phyloP scores from a whole-genome alignment of 2,329 filamentous ascomycete species.

The Colletotrichum sp. region DNA sequence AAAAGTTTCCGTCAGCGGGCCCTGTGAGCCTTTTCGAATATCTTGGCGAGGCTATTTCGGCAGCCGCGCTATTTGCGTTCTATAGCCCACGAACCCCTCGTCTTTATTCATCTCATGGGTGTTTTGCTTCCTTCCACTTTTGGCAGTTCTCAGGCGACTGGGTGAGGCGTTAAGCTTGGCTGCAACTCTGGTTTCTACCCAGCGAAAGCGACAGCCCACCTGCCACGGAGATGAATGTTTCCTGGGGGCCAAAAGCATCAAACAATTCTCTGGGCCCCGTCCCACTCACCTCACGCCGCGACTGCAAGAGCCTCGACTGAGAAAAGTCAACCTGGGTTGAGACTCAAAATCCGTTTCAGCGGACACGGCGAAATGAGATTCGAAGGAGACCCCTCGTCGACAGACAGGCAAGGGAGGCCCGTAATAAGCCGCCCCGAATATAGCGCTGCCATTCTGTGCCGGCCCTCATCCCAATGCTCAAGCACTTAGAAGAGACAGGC shows the following conservation, averaged over 20 bases:
- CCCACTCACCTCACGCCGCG: constrained; percentile 4
- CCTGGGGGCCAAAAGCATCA: neutral
- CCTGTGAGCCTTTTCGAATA: neutral
- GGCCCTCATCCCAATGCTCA: neutral
- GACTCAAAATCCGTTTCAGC: constrained; percentile 13
- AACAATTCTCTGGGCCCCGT: neutral
- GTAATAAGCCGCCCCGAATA: neutral
- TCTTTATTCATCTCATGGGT: neutral
- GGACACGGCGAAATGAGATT: neutral
- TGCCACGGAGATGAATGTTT: neutral
- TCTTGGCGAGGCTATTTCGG: neutral
- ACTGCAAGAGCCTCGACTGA: constrained; percentile 8
- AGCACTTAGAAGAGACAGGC: neutral
- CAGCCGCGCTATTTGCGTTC: neutral
- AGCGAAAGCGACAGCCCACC: neutral
- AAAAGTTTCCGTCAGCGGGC: neutral
- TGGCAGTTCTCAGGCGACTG: neutral
- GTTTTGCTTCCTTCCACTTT: constrained; percentile 1
- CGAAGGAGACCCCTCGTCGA: neutral
- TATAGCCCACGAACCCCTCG: neutral
- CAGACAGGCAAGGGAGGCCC: constrained; percentile 1
- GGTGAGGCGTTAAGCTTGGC: neutral
- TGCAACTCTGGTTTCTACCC: neutral
- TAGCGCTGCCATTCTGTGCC: neutral
- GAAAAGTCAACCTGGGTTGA: neutral